Conservation (phyloP, 768 basidiomycete genomes). For the Pisolithus sp. region DNA sequence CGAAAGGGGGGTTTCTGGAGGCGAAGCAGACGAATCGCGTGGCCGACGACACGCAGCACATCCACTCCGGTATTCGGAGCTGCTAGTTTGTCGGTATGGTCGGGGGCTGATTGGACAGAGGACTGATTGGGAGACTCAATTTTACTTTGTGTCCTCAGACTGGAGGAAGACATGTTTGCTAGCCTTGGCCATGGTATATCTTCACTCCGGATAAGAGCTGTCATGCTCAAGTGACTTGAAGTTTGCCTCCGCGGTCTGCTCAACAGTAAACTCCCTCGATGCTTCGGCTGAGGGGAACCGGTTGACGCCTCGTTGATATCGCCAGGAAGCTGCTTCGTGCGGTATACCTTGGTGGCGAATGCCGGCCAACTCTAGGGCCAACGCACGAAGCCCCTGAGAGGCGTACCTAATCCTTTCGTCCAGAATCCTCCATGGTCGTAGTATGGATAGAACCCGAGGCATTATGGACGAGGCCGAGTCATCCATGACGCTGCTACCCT, state of each 20-base stretch:
- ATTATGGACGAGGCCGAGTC: slow-evolving; percentile 5
- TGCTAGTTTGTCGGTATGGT: slow-evolving; percentile 7
- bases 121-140: slow-evolving; percentile 3
- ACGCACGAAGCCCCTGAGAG: slow-evolving; percentile 5
- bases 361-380: slow-evolving; percentile 17
- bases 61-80: slow-evolving; percentile 21
- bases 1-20: slow-evolving; percentile 8
- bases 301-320: not conserved
- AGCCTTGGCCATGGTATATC: not conserved
- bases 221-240: too few relatives aligned
- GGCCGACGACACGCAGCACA: slow-evolving; percentile 22
- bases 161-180: not conserved
- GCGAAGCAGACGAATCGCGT: slow-evolving; percentile 10
- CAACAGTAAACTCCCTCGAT: slow-evolving; percentile 8
- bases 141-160: not conserved
- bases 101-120: slow-evolving; percentile 10
- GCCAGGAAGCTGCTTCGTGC: not conserved
- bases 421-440: slow-evolving; percentile 22
- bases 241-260: not conserved
- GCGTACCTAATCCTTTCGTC: slow-evolving; percentile 11
- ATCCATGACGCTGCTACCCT: not conserved
- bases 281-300: slow-evolving; percentile 5
- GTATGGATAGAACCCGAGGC: slow-evolving; percentile 17
- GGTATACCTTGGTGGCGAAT: slow-evolving; percentile 2
- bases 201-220: not conserved